Conservation (phyloP, 2,329 filamentous ascomycete genomes). For the Capronia americana region DNA sequence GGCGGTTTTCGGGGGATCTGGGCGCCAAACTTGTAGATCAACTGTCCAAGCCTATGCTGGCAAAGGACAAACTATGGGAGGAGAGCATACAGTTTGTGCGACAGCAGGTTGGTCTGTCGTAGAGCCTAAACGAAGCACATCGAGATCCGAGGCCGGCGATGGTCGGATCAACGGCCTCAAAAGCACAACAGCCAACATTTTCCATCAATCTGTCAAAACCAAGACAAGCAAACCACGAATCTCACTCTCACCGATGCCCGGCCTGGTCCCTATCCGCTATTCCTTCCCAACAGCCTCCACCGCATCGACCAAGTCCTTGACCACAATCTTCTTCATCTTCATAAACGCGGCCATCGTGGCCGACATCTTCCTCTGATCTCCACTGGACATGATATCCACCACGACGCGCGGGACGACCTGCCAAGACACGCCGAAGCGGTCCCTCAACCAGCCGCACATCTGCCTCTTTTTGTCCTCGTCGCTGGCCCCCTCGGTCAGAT, state of each 20-base stretch:
- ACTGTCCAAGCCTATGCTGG: not conserved
- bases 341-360: constrained; percentile 48
- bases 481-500: constrained; percentile 48
- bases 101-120: constrained; percentile 1
- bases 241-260: no score
- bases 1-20: not conserved
- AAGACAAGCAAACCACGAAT: not conserved
- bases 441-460: constrained; percentile 55
- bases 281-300: constrained; percentile 37
- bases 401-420: constrained; percentile 54
- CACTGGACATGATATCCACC: constrained; percentile 45
- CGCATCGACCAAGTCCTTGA: constrained; percentile 49
- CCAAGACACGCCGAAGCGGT: constrained; percentile 57
- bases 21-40: constrained; percentile 1
- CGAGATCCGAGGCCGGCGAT: no score
- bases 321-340: constrained; percentile 54
- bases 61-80: not conserved
- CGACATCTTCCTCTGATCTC: constrained; percentile 46
- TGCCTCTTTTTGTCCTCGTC: constrained; percentile 37
- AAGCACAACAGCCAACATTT: not conserved
- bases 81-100: constrained; percentile 3
- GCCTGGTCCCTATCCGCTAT: not conserved
- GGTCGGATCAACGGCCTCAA: no score
- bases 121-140: not conserved
- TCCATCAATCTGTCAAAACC: constrained; percentile 5